Evolutionary conservation across 257 asterid species (phyloP).

Genomic region (Mentha longifolia): DNA sequence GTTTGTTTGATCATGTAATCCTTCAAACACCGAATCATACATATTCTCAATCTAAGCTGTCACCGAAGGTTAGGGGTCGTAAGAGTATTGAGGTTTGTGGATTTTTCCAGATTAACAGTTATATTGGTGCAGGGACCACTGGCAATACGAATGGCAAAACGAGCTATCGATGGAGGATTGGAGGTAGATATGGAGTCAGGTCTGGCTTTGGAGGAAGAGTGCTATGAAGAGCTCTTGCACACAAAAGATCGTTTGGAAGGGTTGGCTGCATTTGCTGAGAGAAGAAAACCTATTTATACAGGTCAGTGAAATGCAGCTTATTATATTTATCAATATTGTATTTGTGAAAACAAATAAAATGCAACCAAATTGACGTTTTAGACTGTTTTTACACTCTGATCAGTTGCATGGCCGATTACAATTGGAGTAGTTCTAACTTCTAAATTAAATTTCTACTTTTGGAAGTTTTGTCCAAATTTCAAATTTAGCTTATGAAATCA

Average conservation of each 20-base stretch:
- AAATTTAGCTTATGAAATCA: no score
- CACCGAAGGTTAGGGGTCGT: not conserved
- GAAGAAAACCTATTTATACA: conserved; percentile 69
- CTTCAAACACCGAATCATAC: not conserved
- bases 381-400: no score
- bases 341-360: no score
- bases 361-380: no score
- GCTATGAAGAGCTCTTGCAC: conserved; percentile 68
- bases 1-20: not conserved
- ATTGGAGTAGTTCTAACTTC: no score
- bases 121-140: conserved; percentile 72
- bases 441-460: no score
- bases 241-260: conserved; percentile 93
- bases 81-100: not conserved
- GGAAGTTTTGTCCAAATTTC: no score
- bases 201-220: conserved; percentile 75
- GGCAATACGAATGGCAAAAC: conserved; percentile 89
- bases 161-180: conserved; percentile 75
- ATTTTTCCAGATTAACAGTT: not conserved
- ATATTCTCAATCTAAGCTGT: not conserved
- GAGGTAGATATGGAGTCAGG: conserved; percentile 62
- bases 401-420: no score
- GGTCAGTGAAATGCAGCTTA: conserved; percentile 55
- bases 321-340: no score
- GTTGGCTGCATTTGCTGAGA: conserved; percentile 87